Evolutionary conservation across 495 filamentous ascomycete genomes (phyloP), one percentile per base, ranked within the genome.

Genomic region (Chlorociboria aeruginascens): DNA sequence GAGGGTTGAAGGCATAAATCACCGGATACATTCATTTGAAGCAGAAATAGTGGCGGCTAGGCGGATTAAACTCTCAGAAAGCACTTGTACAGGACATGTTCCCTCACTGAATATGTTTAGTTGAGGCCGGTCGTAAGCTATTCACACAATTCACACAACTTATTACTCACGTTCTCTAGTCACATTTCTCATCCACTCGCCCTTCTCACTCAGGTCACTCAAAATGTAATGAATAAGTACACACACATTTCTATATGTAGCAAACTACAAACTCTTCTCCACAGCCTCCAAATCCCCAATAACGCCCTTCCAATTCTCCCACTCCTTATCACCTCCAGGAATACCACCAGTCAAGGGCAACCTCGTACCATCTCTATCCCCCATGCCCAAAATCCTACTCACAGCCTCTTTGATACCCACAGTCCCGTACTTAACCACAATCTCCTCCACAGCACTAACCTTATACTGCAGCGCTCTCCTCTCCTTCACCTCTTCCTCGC

Each of bases 321-420:
- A 72, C 57, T 72, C 69, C 4, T 46, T 58, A 29, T 69, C 65
- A 10, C 66, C 73, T 6, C 69, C 73, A 0, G 69, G 60, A 46
- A 79, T 63, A 1, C 68, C 69, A 0, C 72, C 77, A 1, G 52
- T 42, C 8, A 82, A 51, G 6, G 79, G 79, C 50, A 79, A 53
- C 31, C 78, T 61, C 10, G 71, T 77, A 1, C 71, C 76, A 49
- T 74, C 76, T 25, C 61, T 61, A 35, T 69, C 69, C 1, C 79
- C 79, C 36, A 79, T 67, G 0, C 71, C 69, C 11, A 72, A 61
- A 16, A 77, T 52, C 17, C 79, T 62, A 31, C 61, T 72, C 9
- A 72, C 63, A 2, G 73, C 79, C 61, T 83, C 79, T 55, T 79
- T 81, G 50, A 83, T 79, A 1, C 78, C 79, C 1, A 78, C 63